Conservation (phyloP, 2,329 filamentous ascomycete species). For the Arthrobotrys entomopaga region DNA sequence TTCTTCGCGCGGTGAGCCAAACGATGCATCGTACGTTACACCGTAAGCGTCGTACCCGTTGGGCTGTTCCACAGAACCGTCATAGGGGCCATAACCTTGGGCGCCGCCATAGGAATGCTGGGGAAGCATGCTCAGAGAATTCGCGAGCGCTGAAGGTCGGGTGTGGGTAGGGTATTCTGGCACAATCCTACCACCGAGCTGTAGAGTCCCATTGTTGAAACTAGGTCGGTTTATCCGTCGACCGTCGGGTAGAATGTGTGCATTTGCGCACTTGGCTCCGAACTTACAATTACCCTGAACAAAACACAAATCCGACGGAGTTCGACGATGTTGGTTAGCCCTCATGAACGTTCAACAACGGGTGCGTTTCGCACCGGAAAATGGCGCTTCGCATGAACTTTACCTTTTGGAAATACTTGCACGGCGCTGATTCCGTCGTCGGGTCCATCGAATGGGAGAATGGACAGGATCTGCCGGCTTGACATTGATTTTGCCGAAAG, state of each 20-base stretch:
- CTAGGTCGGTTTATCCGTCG: conserved; percentile 83
- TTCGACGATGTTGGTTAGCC: conserved; percentile 55
- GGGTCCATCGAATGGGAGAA: conserved; percentile 93
- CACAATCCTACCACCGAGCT: conserved; percentile 75
- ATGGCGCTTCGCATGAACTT: conserved; percentile 58
- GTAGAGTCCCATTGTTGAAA: conserved; percentile 66
- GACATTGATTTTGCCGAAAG: conserved; percentile 94
- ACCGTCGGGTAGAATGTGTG: conserved; percentile 93
- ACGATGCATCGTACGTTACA: conserved; percentile 67
- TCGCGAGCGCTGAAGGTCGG: conserved; percentile 78
- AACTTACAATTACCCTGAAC: conserved; percentile 96
- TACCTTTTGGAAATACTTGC: conserved; percentile 99
- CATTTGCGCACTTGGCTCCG: conserved; percentile 94
- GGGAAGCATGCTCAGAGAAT: conserved; percentile 70
- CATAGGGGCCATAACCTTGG: conserved; percentile 63
- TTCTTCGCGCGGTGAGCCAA: conserved; percentile 84
- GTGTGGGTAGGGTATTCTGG: conserved; percentile 71
- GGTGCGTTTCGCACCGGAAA: conserved; percentile 21
- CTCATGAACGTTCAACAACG: conserved; percentile 20
- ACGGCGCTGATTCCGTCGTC: conserved; percentile 83
- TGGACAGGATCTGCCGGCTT: conserved; percentile 93
- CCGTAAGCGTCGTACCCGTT: conserved; percentile 66
- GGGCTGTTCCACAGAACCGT: conserved; percentile 70
- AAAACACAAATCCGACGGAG: conserved; percentile 17
- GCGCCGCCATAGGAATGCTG: conserved; percentile 65